phyloP scores from a whole-genome alignment of 148 eudicot species.

The Camellia lanceoleosa region DNA sequence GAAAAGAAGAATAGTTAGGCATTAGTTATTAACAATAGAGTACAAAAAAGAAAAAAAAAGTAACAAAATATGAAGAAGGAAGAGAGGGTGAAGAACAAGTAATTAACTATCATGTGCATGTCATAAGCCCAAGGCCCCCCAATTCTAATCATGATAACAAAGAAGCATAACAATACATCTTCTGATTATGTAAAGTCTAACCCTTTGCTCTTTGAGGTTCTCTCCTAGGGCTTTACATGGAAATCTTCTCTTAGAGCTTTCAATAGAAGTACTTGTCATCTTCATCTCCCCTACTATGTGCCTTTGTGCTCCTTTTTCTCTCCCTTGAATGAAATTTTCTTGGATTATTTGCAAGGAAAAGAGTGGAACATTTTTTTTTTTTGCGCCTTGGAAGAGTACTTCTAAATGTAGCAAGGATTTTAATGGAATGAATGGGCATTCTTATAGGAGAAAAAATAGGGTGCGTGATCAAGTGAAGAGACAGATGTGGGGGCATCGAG shows the following conservation, averaged over 20 bases:
- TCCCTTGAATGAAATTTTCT: background rate
- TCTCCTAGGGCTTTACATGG: constrained; percentile 4
- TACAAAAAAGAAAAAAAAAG: background rate
- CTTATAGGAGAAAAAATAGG: background rate
- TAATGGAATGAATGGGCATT: background rate
- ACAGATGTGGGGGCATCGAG: background rate
- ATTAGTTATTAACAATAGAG: background rate
- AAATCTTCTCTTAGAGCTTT: constrained; percentile 3
- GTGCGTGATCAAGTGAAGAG: background rate
- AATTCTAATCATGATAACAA: constrained; percentile 14
- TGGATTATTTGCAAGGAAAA: background rate
- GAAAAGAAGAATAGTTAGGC: too few species aligned
- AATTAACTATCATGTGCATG: background rate
- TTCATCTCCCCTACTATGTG: background rate
- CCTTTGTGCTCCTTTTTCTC: background rate
- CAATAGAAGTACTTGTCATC: background rate
- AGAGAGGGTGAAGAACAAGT: background rate
- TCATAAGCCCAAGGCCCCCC: background rate
- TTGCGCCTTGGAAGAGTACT: background rate
- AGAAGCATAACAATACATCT: constrained; percentile 20
- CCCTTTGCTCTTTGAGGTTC: constrained; percentile 17
- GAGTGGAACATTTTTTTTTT: background rate
- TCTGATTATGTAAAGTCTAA: constrained; percentile 12
- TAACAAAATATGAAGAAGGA: background rate
- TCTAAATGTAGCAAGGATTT: background rate